phyloP scores from a whole-genome alignment of 352 stramenopile species.

The Pythium aquatile region DNA sequence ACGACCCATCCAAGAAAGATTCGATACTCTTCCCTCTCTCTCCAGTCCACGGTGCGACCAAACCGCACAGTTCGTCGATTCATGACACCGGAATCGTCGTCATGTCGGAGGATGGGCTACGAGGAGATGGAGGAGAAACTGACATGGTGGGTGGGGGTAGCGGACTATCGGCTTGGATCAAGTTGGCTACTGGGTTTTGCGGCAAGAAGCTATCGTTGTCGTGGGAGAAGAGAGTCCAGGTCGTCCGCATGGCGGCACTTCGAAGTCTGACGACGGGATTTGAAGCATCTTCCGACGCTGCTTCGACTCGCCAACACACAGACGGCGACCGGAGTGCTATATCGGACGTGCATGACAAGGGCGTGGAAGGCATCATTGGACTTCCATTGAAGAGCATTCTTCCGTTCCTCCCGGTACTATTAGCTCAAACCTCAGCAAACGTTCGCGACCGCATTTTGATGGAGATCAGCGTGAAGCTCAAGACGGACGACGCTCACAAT shows the following conservation, averaged over 20 bases:
- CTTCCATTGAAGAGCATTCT: slow-evolving; percentile 67
- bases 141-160: slow-evolving; percentile 18
- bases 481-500: slow-evolving; percentile 69
- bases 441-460: slow-evolving; percentile 82
- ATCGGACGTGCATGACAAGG: slow-evolving; percentile 24
- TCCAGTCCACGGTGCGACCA: slow-evolving; percentile 27
- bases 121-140: slow-evolving; percentile 13
- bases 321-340: not conserved
- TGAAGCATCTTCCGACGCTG: slow-evolving; percentile 2
- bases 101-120: slow-evolving; percentile 40
- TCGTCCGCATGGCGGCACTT: slow-evolving; percentile 65
- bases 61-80: slow-evolving; percentile 21
- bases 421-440: slow-evolving; percentile 45
- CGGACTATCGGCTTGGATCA: slow-evolving; percentile 67
- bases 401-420: slow-evolving; percentile 66
- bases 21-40: slow-evolving; percentile 72
- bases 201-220: slow-evolving; percentile 64
- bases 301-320: not conserved
- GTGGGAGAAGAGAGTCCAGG: slow-evolving; percentile 70
- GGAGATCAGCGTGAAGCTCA: slow-evolving; percentile 87
- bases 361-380: slow-evolving; percentile 40
- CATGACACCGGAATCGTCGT: slow-evolving; percentile 57
- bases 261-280: slow-evolving; percentile 41
- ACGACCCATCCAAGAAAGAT: slow-evolving; percentile 74
- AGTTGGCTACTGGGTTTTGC: slow-evolving; percentile 57